These are phyloP conservation scores for Syncephalastrum racemosum DNA, from an alignment of 371 early-diverging fungal genomes.

Conservation along the genomic window DNA sequence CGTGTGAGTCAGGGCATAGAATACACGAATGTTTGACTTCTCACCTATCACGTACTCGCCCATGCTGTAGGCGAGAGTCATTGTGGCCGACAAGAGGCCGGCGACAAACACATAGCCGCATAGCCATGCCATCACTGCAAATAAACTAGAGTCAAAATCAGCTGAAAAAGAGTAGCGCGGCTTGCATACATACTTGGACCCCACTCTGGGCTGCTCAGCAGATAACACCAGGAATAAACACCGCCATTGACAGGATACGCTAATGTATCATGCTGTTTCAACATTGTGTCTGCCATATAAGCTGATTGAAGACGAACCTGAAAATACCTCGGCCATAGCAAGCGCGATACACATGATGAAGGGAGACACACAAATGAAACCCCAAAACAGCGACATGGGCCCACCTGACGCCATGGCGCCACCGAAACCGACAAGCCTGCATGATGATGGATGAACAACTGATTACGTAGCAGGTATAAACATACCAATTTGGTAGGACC, in stretches of 20 bases:
- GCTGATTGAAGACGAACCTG: constrained; percentile 5
- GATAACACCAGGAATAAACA: constrained; percentile 32
- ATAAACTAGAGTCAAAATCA: neutral
- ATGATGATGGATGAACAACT: neutral
- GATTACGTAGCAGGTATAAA: neutral
- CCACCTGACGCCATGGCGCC: constrained; percentile 32
- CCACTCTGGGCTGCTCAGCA: constrained; percentile 31
- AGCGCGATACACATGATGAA: constrained; percentile 39
- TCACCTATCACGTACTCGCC: constrained; percentile 33
- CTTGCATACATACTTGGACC: constrained; percentile 32
- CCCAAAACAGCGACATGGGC: constrained; percentile 39
- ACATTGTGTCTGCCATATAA: neutral
- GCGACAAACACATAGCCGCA: constrained; percentile 33
- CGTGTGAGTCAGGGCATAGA: neutral
- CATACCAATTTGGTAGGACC: constrained; percentile 32
- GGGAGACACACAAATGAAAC: constrained; percentile 19
- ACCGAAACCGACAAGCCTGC: constrained; percentile 30
- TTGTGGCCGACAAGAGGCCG: constrained; percentile 26
- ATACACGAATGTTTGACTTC: neutral
- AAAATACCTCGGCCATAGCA: constrained; percentile 38
- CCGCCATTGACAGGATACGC: constrained; percentile 38
- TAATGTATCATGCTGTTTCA: neutral
- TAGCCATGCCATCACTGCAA: constrained; percentile 40
- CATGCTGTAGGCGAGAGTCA: constrained; percentile 36
- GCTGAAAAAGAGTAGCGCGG: neutral